Conservation (phyloP, 345 rosid genomes). For the Tarenaya hassleriana region DNA sequence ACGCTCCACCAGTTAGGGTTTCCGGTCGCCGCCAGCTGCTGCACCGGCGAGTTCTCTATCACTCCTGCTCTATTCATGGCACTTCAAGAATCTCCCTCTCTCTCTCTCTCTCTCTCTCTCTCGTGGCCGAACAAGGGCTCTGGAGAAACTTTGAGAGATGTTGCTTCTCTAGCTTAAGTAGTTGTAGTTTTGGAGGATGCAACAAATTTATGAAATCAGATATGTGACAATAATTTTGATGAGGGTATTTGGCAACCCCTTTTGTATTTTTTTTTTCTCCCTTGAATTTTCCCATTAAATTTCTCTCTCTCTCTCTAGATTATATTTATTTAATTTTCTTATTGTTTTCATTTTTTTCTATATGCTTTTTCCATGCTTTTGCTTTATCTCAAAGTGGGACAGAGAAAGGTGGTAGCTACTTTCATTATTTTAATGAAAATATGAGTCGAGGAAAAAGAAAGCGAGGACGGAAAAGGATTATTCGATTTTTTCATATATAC, state of each 20-base stretch:
- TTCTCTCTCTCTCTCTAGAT: conserved; percentile 14
- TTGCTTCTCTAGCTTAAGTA: conserved; percentile 38
- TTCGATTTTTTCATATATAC: conserved; percentile 30
- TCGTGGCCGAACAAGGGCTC: conserved; percentile 36
- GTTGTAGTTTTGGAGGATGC: conserved; percentile 25
- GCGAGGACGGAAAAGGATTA: conserved; percentile 14
- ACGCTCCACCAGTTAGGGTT: conserved; percentile 86
- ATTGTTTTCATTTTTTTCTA: conserved; percentile 37
- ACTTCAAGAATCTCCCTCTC: conserved; percentile 22
- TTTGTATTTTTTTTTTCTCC: conserved; percentile 34
- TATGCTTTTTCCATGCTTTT: conserved; percentile 46
- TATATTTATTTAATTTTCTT: conserved; percentile 31
- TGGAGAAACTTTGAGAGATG: conserved; percentile 48
- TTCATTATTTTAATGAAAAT: conserved; percentile 30
- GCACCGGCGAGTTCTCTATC: conserved; percentile 73
- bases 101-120: conserved; percentile 22
- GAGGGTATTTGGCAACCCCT: conserved; percentile 13
- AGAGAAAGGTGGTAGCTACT: conserved; percentile 53
- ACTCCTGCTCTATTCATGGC: conserved; percentile 58
- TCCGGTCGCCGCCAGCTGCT: conserved; percentile 72
- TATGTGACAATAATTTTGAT: conserved; percentile 23
- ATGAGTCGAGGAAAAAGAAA: conserved; percentile 23
- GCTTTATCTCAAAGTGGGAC: conserved; percentile 89
- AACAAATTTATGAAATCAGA: conserved; percentile 23
- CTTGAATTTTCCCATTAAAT: conserved; percentile 31